phyloP scores from a whole-genome alignment of 2,329 filamentous ascomycete genomes.

The Didymella pomorum region DNA sequence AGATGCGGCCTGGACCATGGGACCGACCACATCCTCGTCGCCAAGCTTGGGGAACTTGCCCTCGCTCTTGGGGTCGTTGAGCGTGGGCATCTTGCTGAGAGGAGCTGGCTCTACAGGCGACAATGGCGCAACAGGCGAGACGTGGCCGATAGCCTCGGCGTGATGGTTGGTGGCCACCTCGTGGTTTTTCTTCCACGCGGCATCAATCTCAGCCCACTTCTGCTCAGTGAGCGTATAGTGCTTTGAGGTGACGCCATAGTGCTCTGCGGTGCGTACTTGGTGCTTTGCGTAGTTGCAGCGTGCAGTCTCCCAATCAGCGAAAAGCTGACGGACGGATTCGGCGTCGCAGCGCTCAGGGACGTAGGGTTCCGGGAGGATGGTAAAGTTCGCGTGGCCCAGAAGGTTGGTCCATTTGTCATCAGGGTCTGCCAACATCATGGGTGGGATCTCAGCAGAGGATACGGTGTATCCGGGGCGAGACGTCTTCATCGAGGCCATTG shows the following conservation, averaged over 20 bases:
- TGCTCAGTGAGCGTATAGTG: slow-evolving; percentile 85
- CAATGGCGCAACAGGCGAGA: slow-evolving; percentile 38
- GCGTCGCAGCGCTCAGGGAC: slow-evolving; percentile 69
- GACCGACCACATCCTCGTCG: slow-evolving; percentile 91
- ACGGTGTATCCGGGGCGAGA: slow-evolving; percentile 55
- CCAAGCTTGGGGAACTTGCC: slow-evolving; percentile 89
- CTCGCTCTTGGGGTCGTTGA: slow-evolving; percentile 70
- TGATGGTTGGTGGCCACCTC: slow-evolving; percentile 64
- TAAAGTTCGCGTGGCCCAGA: slow-evolving; percentile 93
- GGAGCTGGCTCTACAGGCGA: slow-evolving; percentile 60
- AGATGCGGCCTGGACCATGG: slow-evolving; percentile 70
- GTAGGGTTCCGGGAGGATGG: slow-evolving; percentile 83
- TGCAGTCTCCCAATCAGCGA: slow-evolving; percentile 82
- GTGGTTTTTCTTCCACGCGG: slow-evolving; percentile 74
- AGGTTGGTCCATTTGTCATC: slow-evolving; percentile 84
- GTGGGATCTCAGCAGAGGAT: slow-evolving; percentile 65
- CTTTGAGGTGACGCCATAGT: slow-evolving; percentile 89
- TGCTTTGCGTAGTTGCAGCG: slow-evolving; percentile 89
- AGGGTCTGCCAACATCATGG: slow-evolving; percentile 72
- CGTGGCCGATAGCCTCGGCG: slow-evolving; percentile 46
- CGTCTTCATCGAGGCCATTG: slow-evolving; percentile 74
- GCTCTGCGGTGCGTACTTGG: slow-evolving; percentile 84
- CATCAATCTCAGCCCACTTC: slow-evolving; percentile 86
- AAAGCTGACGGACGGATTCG: slow-evolving; percentile 69
- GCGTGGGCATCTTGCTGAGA: slow-evolving; percentile 71